Base-by-base conservation (phyloP, 2,329 filamentous ascomycete genomes). In the Fusarium pseudocircinatum region DNA sequence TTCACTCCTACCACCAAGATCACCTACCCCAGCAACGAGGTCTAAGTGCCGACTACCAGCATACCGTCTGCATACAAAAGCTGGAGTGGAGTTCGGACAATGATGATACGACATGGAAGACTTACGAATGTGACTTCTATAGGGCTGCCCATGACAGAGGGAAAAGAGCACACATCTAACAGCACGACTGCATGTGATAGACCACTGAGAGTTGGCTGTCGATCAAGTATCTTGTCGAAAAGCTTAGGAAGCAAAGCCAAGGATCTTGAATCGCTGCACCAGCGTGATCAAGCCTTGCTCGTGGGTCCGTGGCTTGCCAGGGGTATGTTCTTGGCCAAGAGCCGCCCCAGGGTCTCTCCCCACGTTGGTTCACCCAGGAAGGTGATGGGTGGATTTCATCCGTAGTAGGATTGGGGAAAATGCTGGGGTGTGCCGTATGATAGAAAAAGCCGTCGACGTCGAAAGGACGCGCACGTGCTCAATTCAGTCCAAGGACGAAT, bases 21-120 rank as follows among this genome's bases (percentile, higher is more conserved):
- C 37, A 81, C 81, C 59, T 95, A 95, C 81, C 91, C 91, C 26
- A 94, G 92, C 83, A 94, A 94, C 81, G 91, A 92, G 82, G 82
- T 86, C 26, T 91, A 81, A 80, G 52, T 53, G 58, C 40, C n/a
- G 28, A 44, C 37, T 12, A 42, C 42, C 40, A 15, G 34, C 30
- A 40, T 47, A 32, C 28, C 30, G 53, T 28, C 44, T 34, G 14
- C 30, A 18, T 44, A 50, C 26, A 54, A 54, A 54, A n/a, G 36
- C 26, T 53, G 32, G 44, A 53, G 56, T 28, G 52, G 54, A 42
- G 26, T 49, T 58, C 26, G 60, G 49, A 60, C 42, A 57, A 63
- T 49, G 56, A 63, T 53, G 61, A 67, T 52, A 63, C 28, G 40
- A 71, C 37, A 73, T 71, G 47, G 62, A 73, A 59, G 66, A 71